Base-by-base conservation (phyloP, 2,329 filamentous ascomycete species). In the Colletotrichum horii region DNA sequence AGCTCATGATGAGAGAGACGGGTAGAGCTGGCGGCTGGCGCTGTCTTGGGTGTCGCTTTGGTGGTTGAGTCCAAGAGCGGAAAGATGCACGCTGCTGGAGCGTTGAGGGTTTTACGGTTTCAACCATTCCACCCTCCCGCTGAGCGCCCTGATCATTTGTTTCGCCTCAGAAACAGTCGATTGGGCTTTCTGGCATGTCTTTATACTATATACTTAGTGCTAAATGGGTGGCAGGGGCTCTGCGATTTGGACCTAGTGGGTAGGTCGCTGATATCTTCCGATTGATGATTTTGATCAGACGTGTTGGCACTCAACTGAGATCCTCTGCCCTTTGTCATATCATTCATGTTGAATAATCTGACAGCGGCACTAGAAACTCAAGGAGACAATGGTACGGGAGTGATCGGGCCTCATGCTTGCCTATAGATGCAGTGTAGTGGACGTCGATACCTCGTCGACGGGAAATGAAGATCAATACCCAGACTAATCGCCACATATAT, bases 391-490 rank as follows among this genome's bases (percentile, higher is more conserved):
- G 4, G 12, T 8, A 2, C 15, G 34, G 34, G 34, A 36, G 15
- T 7, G 36, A 43, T 11, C 0, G 9, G 4, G 36, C 0, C 16
- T 43, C 16, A 19, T 43, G 38, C 38, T 2, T 43, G 0, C 8
- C 2, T 43, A 16, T 0, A 43, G 16, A 43, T n/a, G 38, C 16
- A 3, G 38, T 38, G 36, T 38, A 0, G 8, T 43, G 38, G 8
- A 43, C 16, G 16, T 43, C 38, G 16, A 43, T 0, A 43, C 38
- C 38, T 11, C 16, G 38, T 6, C 38, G 0, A 16, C 38, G 16
- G 16, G 16, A n/a, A 16, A 38, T 9, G 8, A 5, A 0, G 0
- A 38, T 38, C 0, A 3, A 38, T 9, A 9, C 19, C 36, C 15
- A 36, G 3, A 36, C 34, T 36, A 36, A 30, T 30, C n/a, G n/a